Base-by-base conservation (phyloP, 495 filamentous ascomycete genomes). In the Lophium mytilinum region DNA sequence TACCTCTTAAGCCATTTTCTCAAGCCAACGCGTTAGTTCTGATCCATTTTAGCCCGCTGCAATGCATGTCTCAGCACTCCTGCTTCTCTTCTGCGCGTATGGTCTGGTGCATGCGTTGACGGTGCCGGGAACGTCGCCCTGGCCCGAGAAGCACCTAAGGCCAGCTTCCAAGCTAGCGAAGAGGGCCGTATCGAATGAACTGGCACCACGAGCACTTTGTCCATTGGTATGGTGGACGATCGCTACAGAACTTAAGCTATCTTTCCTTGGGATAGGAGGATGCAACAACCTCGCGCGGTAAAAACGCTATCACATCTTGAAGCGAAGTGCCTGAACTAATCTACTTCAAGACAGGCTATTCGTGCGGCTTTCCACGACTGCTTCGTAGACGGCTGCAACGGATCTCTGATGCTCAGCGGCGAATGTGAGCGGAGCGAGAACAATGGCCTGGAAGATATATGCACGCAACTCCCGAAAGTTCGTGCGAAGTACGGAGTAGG, bases 281-380 rank as follows among this genome's bases (percentile, higher is more conserved):
- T 68, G 65, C 42, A 68, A 55, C 14, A 60, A 63, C 37, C 56
- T 62, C 37, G 65, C 65, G 12, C 65, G 62, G n/a, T 40, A 15
- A 14, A 30, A 9, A 4, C 15, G 33, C 45, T 1, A 19, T 24
- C 19, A 9, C 7, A 24, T 1, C 19, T 48, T 24, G 15, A 48
- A 24, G 12, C 45, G 1, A 14, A 48, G 14, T 9, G 4, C 39
- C 3, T 17, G 9, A 30, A 48, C 45, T 48, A 14, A 14, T 48
- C 21, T 8, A 12, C 39, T 41, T 9, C 3, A 41, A 48, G 45
- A 11, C 58, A 54, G n/a, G 65, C 65, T 19, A 66, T 68, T 50
- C 52, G 65, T 19, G 60, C 56, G 1, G 63, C 57, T 8, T 68
- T 68, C 51, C 65, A 68, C 52, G 65, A 68, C 53, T 68, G 65